Percentiles rank a stretch among this genome's conserved stretches.
These are phyloP conservation scores for Diplodia intermedia DNA, from an alignment of 2,329 filamentous ascomycete species.

Conservation along the genomic window DNA sequence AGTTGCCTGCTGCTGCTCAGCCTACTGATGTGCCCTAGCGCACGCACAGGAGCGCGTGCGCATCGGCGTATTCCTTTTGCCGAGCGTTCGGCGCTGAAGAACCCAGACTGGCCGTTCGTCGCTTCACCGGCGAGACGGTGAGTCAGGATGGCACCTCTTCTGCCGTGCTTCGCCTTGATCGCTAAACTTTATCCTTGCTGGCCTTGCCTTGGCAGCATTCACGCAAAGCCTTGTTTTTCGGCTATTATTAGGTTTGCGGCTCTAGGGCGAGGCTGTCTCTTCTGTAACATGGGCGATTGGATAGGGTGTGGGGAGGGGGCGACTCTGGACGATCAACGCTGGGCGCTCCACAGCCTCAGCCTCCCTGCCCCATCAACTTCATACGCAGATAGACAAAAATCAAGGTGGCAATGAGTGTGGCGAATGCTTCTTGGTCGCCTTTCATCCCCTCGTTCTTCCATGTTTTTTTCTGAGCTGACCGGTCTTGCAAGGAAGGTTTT, in stretches of 20 bases:
- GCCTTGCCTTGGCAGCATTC: too few relatives aligned
- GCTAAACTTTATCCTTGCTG: background rate
- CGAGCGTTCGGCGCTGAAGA: background rate
- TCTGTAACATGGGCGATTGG: background rate
- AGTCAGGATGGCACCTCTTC: background rate
- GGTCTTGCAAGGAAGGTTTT: background rate
- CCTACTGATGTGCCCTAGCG: background rate
- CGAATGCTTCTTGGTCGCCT: background rate
- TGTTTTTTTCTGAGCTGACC: background rate
- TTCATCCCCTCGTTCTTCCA: background rate
- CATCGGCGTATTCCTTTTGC: background rate
- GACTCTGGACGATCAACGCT: background rate
- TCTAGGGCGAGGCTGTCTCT: background rate
- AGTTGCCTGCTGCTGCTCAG: background rate
- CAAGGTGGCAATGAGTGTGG: background rate
- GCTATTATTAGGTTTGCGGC: background rate
- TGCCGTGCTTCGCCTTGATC: background rate
- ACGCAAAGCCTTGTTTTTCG: too few relatives aligned
- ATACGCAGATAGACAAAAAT: background rate
- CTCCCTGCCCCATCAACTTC: background rate
- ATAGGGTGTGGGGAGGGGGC: background rate
- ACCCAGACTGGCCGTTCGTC: background rate
- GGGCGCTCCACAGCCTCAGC: background rate
- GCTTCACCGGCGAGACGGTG: background rate
- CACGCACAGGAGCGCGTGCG: background rate